Evolutionary conservation across 106 monocot genomes (phyloP), one percentile per base, ranked within the genome.

Genomic region (Phalaenopsis aphrodite): DNA sequence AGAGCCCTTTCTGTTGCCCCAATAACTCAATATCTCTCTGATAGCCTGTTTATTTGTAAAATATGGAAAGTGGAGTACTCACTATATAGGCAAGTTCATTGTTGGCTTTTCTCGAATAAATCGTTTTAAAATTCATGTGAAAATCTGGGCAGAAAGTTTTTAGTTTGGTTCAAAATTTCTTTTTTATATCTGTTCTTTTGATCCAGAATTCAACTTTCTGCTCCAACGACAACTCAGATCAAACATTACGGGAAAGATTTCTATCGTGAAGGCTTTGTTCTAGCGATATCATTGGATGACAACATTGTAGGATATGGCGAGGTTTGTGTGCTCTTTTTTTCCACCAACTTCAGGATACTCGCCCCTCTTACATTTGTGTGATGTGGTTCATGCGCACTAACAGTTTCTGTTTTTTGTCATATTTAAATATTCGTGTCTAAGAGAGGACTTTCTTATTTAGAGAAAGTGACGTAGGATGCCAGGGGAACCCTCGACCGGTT

Each of bases 291-390:
- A 68, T 83, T 97, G 79, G 89, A 85, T 90, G 92, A 94, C 82
- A 85, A 82, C 67, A 90, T 46, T 64, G 72, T 81, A 23, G 96
- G 96, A 87, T 86, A 84, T 83, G 96, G 96, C 49, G 96, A 96
- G 93, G 96, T 95, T 76, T 81, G 89, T 87, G 57, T 14, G 57
- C 12, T 74, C 18, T 18, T 74, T 15, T 37, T 45, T 74, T 71
- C 5, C 23, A 64, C n/a, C 21, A 12, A 7, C 64, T 5, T 64
- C 64, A 23, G 5, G 21, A 64, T 9, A n/a, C n/a, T 64, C 23
- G 21, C 19, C 64, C 19, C 64, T 21, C 23, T 9, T 23, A 23
- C 64, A 23, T 21, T 64, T 64, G 64, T 21, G 23, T 64, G 64
- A 64, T 9, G 21, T 24, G 7, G 5, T 64, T 23, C 64, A 64